These are phyloP conservation scores for Halteria grandinella DNA, from an alignment of 73 alveolate species.

Conservation along the genomic window DNA sequence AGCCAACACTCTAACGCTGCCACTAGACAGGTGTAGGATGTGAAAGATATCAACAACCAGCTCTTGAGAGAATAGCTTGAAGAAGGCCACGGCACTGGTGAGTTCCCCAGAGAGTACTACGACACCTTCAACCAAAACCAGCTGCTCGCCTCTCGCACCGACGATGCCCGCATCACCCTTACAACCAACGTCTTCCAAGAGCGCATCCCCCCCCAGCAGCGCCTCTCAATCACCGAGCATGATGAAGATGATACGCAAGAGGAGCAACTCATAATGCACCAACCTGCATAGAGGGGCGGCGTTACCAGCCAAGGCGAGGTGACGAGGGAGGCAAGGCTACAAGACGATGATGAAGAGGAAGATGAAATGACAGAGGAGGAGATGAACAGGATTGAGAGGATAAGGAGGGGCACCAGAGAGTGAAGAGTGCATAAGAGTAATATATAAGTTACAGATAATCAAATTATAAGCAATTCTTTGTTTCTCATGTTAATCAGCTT, in stretches of 20 bases:
- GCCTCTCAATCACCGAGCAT: too few relatives aligned
- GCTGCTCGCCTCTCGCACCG: too few relatives aligned
- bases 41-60: background rate
- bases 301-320: background rate
- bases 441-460: background rate
- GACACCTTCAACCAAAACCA: too few relatives aligned
- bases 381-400: slow-evolving; percentile 32
- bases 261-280: too few relatives aligned
- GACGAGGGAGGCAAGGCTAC: slow-evolving; percentile 4
- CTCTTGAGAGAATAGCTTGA: background rate
- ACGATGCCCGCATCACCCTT: too few relatives aligned
- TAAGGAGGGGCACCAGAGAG: background rate
- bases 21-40: too few relatives aligned
- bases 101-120: too few relatives aligned
- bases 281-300: background rate
- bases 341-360: slow-evolving; percentile 25
- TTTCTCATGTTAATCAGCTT: too few relatives aligned
- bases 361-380: slow-evolving; percentile 16
- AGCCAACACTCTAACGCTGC: background rate
- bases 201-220: too few relatives aligned
- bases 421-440: background rate
- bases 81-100: too few relatives aligned
- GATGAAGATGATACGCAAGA: too few relatives aligned
- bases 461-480: background rate
- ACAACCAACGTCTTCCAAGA: too few relatives aligned